Evolutionary conservation across 495 filamentous ascomycete genomes (phyloP).

Genomic region (Pseudotulostoma volvatum): DNA sequence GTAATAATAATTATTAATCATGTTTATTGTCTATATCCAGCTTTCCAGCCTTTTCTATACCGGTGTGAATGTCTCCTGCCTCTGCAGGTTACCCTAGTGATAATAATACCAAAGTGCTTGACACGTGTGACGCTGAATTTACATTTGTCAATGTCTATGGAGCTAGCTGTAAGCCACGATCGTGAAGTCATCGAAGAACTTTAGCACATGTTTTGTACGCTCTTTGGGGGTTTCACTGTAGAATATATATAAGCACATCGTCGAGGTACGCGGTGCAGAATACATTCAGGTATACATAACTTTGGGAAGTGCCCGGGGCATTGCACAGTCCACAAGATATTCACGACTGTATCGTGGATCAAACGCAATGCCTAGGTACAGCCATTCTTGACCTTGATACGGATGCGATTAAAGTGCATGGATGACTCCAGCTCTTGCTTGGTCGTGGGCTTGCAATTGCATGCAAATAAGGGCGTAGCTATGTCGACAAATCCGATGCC

Average conservation of each 20-base stretch:
- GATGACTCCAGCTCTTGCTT: too few species aligned
- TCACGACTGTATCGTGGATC: conserved; percentile 5
- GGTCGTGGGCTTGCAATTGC: too few species aligned
- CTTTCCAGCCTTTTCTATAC: conserved; percentile 7
- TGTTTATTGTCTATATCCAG: too few species aligned
- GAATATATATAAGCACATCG: conserved; percentile 8
- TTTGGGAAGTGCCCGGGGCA: conserved; percentile 5
- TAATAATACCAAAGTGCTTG: conserved; percentile 4
- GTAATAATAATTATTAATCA: too few species aligned
- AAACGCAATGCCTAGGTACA: conserved; percentile 9
- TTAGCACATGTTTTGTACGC: conserved; percentile 3
- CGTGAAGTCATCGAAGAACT: conserved; percentile 2
- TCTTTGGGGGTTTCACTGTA: conserved; percentile 5
- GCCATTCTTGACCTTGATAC: too few species aligned
- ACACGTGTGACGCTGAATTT: conserved; percentile 5
- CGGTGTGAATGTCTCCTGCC: too few species aligned
- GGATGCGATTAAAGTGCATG: too few species aligned
- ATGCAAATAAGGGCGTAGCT: too few species aligned
- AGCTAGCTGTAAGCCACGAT: conserved; percentile 3
- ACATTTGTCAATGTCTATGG: conserved; percentile 8
- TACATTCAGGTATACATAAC: conserved; percentile 7
- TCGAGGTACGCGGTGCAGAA: conserved; percentile 6
- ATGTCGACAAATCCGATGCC: too few species aligned
- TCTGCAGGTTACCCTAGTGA: conserved; percentile 2
- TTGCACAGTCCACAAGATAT: conserved; percentile 9